Percentiles rank a stretch among this genome's conserved stretches.
Conservation (phyloP, 352 stramenopile species). For the Blastocystis sp. region DNA sequence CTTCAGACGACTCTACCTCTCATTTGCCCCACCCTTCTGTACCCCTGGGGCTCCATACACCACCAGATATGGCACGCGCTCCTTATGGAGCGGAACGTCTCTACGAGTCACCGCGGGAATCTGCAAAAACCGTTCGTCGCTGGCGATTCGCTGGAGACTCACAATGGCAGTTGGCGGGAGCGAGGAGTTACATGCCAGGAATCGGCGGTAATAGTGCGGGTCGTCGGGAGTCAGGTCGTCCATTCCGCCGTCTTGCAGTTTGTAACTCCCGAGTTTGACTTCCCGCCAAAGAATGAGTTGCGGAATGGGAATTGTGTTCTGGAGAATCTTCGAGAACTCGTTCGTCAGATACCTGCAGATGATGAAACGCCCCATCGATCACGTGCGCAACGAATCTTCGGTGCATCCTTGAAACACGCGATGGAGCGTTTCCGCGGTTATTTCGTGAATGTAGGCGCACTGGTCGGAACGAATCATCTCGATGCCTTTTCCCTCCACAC, state of each 20-base stretch:
- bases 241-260: background rate
- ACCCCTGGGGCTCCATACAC: constrained; percentile 72
- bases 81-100: constrained; percentile 14
- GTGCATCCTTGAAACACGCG: constrained; percentile 36
- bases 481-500: constrained; percentile 79
- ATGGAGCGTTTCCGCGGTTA: constrained; percentile 54
- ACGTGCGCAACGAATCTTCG: background rate
- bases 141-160: constrained; percentile 59
- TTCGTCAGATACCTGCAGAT: constrained; percentile 1
- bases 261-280: constrained; percentile 14
- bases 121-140: constrained; percentile 26
- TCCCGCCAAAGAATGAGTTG: constrained; percentile 50
- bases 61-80: constrained; percentile 71
- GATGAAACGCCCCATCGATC: background rate
- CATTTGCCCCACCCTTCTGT: background rate
- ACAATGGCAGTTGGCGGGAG: constrained; percentile 36
- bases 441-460: constrained; percentile 66
- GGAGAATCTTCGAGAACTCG: constrained; percentile 23
- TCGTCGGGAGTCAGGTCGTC: background rate
- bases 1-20: constrained; percentile 63
- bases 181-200: background rate
- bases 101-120: background rate
- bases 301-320: background rate
- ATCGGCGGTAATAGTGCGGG: background rate
- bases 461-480: constrained; percentile 81